Conservation (phyloP, 164 flowering plant species). For the Berberis thunbergii region DNA sequence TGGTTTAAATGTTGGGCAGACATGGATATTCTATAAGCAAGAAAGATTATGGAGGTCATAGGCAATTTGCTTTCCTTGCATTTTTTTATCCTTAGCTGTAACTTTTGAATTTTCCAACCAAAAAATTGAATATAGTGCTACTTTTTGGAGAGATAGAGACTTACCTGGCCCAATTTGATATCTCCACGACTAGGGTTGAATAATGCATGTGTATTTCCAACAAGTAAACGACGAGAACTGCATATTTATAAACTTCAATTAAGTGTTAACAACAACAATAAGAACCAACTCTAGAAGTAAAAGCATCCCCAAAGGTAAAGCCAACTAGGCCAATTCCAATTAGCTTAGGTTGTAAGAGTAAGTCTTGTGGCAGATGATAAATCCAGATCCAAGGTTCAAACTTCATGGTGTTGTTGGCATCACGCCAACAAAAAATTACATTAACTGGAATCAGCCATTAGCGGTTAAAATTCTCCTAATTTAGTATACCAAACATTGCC, state of each 20-base stretch:
- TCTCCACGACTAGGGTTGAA: constrained; percentile 94
- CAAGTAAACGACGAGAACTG: constrained; percentile 44
- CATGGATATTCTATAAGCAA: neutral
- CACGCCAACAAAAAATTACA: neutral
- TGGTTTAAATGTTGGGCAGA: too few relatives aligned
- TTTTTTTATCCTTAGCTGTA: too few relatives aligned
- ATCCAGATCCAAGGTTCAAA: neutral
- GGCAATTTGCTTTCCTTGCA: neutral
- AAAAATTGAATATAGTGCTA: neutral
- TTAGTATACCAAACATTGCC: too few relatives aligned
- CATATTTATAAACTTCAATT: constrained; percentile 1
- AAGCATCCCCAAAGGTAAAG: neutral
- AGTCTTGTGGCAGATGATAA: neutral
- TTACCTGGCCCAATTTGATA: constrained; percentile 90
- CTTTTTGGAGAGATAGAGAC: neutral
- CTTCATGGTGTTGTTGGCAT: neutral
- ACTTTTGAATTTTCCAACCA: neutral
- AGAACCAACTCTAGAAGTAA: neutral
- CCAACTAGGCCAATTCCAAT: neutral
- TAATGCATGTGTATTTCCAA: constrained; percentile 81
- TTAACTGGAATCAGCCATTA: too few relatives aligned
- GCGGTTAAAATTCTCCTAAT: too few relatives aligned
- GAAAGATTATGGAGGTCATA: neutral
- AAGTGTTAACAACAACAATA: constrained; percentile 4
- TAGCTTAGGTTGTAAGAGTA: too few relatives aligned